Conservation (phyloP, 2,329 filamentous ascomycete genomes). For the Hymenoscyphus occultus region DNA sequence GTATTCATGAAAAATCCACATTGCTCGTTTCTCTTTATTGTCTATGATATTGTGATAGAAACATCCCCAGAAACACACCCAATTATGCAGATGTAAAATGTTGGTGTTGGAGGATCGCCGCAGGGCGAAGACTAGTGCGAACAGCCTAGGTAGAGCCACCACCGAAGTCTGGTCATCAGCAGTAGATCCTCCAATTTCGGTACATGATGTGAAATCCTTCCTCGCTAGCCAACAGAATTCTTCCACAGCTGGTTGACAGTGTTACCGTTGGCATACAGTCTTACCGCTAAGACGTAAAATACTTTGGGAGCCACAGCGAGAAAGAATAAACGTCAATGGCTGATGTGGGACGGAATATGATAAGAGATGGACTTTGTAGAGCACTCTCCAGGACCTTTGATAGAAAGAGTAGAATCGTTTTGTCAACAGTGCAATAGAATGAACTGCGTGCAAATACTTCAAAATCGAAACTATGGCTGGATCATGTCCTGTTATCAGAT, state of each 20-base stretch:
- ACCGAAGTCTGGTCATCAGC: too few relatives aligned
- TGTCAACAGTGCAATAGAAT: constrained; percentile 9
- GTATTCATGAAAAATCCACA: too few relatives aligned
- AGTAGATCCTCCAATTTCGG: background rate
- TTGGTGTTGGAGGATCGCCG: too few relatives aligned
- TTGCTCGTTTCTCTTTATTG: too few relatives aligned
- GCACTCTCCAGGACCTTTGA: background rate
- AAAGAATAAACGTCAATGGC: background rate
- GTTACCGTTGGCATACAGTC: too few relatives aligned
- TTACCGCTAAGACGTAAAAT: too few relatives aligned
- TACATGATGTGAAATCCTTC: background rate
- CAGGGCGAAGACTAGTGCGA: background rate
- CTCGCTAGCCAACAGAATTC: background rate
- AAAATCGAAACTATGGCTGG: constrained; percentile 10
- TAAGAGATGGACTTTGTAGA: too few relatives aligned
- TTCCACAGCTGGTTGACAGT: too few relatives aligned
- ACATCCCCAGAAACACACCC: too few relatives aligned
- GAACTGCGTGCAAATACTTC: constrained; percentile 9
- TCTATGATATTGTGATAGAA: too few relatives aligned
- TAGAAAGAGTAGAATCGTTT: constrained; percentile 7
- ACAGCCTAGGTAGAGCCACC: background rate
- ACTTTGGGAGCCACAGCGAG: too few relatives aligned
- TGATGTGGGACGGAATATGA: background rate
- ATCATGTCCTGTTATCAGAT: constrained; percentile 8
- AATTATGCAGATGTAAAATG: too few relatives aligned